Base-by-base conservation (phyloP, 192 early-diverging fungal species). In the Podila minutissima region DNA sequence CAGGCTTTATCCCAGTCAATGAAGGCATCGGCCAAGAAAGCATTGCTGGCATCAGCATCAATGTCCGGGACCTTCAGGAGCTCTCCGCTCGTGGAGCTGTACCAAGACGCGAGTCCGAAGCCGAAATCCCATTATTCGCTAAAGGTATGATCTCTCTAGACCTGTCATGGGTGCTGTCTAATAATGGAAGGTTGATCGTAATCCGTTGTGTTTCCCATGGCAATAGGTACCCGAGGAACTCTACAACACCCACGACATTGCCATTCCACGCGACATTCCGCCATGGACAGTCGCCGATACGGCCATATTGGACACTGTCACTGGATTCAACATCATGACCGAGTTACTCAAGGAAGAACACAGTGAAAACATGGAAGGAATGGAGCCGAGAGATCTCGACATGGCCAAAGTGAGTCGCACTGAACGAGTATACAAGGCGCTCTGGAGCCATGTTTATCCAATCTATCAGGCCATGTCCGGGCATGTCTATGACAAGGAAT, bases 191-290 rank as follows among this genome's bases (percentile, higher is more conserved):
- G 41, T 12, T 46, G 4, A 17, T 13, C 8, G 38, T 7, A 3
- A 41, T 12, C 38, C 11, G 7, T 2, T 41, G 5, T 41, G 38
- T 41, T 41, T 41, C 5, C 12, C 38, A 41, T 2, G 38, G 38
- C 38, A 29, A 71, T 28, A 76, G 67, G 74, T 66, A 3, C 37
- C 69, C 0, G 63, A 65, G 26, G 64, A 57, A 15, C 64, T 77
- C 19, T 24, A 62, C 1, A 7, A 48, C 4, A 77, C 64, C 0
- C 75, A 77, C 29, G 69, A 77, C 51, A n/a, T 71, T 7, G 69
- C 68, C 0, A 64, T 77, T 38, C 75, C 75, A 17, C 46, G 58
- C 1, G 63, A 70, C 29, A 62, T 71, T 13, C 69, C 69, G 6
- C 15, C 37, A 4, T 61, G 67, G 67, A 69, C 58, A 22, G 55